Evolutionary conservation across 2,329 filamentous ascomycete genomes (phyloP).

Genomic region (Graphilbum sp.): DNA sequence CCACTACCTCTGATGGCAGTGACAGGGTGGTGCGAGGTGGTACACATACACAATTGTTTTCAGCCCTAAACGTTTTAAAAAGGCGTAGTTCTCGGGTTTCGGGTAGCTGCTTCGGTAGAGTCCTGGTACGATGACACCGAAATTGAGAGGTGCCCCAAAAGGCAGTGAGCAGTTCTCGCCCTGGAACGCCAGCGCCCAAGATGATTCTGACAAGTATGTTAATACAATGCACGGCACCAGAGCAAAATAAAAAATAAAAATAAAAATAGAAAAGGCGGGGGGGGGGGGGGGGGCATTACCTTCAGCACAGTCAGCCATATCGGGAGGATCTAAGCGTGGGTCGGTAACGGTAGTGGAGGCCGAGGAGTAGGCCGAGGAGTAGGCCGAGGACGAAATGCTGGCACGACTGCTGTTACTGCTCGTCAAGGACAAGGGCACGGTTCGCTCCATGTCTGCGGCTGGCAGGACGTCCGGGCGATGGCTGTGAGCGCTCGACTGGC

Average conservation of each 20-base stretch:
- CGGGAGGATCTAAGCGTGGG: neutral
- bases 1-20: too few relatives aligned
- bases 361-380: slow-evolving; percentile 3
- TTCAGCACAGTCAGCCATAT: neutral
- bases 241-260: neutral
- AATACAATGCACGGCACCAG: neutral
- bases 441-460: neutral
- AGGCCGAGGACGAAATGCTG: slow-evolving; percentile 5
- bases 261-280: neutral
- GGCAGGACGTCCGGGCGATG: neutral
- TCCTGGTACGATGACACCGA: slow-evolving; percentile 55
- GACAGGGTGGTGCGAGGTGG: too few relatives aligned
- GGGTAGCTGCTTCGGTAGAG: slow-evolving; percentile 78
- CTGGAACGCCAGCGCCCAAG: neutral
- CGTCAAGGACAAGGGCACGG: neutral
- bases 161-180: neutral
- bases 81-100: slow-evolving; percentile 49
- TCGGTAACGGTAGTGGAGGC: slow-evolving; percentile 1
- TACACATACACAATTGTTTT: slow-evolving; percentile 76
- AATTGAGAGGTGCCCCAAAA: slow-evolving; percentile 45
- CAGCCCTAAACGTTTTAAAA: slow-evolving; percentile 49
- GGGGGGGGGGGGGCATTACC: too few relatives aligned
- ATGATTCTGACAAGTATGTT: neutral
- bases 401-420: slow-evolving; percentile 5
- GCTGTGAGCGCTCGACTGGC: neutral